Evolutionary conservation across 164 flowering plant genomes (phyloP), one percentile per base, ranked within the genome.

Genomic region (Cinnamomum micranthum): DNA sequence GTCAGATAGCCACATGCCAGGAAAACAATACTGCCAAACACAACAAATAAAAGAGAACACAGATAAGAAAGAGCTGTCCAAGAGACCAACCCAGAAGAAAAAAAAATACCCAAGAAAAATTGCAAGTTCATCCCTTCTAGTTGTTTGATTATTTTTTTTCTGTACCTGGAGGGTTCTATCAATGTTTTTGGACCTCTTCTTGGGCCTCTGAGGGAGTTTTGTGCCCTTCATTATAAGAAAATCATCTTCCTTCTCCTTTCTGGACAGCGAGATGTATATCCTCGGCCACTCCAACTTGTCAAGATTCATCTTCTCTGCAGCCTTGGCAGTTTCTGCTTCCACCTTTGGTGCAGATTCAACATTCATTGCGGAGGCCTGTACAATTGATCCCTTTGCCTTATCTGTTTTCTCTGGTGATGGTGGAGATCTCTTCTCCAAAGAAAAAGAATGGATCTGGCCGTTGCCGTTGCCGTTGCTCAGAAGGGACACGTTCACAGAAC

Each of bases 231-330:
- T 87, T 1, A 89, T 89, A 68, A 88, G 55, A 67, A 91, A 91
- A 82, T 91, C 97, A 25, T 91, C 97, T 69, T 91, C 97, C 74
- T 90, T 91, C 84, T 91, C 97, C 70, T 92, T 91, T 69, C 84
- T 89, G 2, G 97, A 84, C 35, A 91, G 70, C 7, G 88, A 77
- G 15, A 91, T 72, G 64, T 76, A 86, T 55, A 91, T 76, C 77
- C 85, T 89, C 1, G 95, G 91, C 91, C 91, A 89, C 76, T 79
- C 84, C 11, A 82, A 74, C 23, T 19, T 62, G 23, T 78, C 83
- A 25, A 79, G 77, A 74, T 84, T 86, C 41, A 82, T 55, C 73
- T 77, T 81, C 81, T 79, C 84, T 20, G 27, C 64, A 6, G 76
- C 68, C 5, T n/a, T 67, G 12, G 28, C 50, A 28, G 65, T 59